Evolutionary conservation across 148 eudicot genomes (phyloP).

Genomic region (Pouteria glomerata): DNA sequence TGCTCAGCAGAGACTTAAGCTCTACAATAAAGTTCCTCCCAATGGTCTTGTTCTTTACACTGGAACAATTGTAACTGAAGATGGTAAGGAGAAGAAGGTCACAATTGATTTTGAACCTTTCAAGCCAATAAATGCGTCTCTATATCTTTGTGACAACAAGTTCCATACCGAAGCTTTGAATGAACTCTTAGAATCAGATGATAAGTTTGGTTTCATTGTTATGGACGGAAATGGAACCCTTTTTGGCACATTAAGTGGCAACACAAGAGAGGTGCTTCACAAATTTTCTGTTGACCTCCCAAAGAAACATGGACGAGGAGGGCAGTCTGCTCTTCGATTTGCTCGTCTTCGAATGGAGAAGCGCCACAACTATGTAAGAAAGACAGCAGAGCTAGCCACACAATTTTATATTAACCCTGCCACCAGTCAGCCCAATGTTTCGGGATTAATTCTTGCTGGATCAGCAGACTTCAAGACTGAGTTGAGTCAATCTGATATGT

Average conservation of each 20-base stretch:
- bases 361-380: slow-evolving; percentile 31
- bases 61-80: slow-evolving; percentile 22
- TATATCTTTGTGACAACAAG: slow-evolving; percentile 28
- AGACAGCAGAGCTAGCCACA: slow-evolving; percentile 30
- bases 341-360: slow-evolving; percentile 34
- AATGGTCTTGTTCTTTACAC: slow-evolving; percentile 31
- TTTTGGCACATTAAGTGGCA: slow-evolving; percentile 28
- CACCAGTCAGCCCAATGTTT: slow-evolving; percentile 29
- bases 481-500: slow-evolving; percentile 28
- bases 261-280: slow-evolving; percentile 29
- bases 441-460: slow-evolving; percentile 28
- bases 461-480: slow-evolving; percentile 32
- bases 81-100: slow-evolving; percentile 29
- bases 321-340: slow-evolving; percentile 29
- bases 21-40: slow-evolving; percentile 25
- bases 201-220: slow-evolving; percentile 25
- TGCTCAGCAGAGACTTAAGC: slow-evolving; percentile 31
- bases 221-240: slow-evolving; percentile 34
- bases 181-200: slow-evolving; percentile 28
- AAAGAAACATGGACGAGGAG: slow-evolving; percentile 32
- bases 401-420: slow-evolving; percentile 27
- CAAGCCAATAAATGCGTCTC: slow-evolving; percentile 24
- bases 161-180: slow-evolving; percentile 27
- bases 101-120: slow-evolving; percentile 29
- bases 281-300: slow-evolving; percentile 27